phyloP scores from a whole-genome alignment of 176 grass and related monocot genomes.

The Triticum turgidum region DNA sequence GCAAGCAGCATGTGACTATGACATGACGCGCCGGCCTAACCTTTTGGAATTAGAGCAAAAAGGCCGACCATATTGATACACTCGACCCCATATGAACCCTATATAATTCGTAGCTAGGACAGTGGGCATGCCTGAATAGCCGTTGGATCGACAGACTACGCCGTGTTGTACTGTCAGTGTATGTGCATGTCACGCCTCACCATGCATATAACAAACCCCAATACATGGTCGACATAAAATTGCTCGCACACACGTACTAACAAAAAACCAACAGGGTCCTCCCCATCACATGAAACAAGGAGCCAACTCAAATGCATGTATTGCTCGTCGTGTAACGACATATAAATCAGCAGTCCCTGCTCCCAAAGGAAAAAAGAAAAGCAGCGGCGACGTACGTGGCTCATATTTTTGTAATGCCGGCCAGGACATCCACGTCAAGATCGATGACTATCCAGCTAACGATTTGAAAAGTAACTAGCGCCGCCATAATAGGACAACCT shows the following conservation, averaged over 20 bases:
- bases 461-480: conserved; percentile 1
- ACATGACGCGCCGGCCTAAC: conserved; percentile 30
- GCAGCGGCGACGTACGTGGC: background rate
- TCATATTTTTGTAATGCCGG: conserved; percentile 30
- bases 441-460: conserved; percentile 4
- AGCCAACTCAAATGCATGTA: conserved; percentile 26
- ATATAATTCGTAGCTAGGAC: background rate
- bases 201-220: conserved; percentile 14
- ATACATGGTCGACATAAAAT: conserved; percentile 3
- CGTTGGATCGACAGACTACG: conserved; percentile 25
- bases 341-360: background rate
- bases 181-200: conserved; percentile 20
- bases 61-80: conserved; percentile 17
- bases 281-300: conserved; percentile 23
- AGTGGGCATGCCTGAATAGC: background rate
- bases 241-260: background rate
- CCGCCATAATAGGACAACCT: background rate
- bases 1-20: background rate
- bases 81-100: conserved; percentile 30
- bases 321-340: background rate
- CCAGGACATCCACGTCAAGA: background rate
- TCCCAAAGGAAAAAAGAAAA: background rate
- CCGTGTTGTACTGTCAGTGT: conserved; percentile 25
- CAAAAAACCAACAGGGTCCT: conserved; percentile 12
- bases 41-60: conserved; percentile 12